phyloP scores from a whole-genome alignment of 2,329 filamentous ascomycete genomes.

The Cadophora gregata region DNA sequence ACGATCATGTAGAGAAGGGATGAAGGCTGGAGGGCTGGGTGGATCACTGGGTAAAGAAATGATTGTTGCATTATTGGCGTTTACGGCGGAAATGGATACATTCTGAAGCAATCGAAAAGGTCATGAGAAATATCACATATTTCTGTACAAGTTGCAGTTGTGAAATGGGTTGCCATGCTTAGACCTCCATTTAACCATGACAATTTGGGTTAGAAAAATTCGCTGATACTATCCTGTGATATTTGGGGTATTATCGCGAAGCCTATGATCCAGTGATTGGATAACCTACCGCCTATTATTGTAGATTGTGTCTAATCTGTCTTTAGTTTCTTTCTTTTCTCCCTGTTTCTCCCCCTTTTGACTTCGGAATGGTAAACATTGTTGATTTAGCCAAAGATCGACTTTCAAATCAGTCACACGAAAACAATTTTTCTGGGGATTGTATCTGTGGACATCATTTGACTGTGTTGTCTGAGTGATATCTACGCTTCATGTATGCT shows the following conservation, averaged over 20 bases:
- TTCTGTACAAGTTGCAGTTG: background rate
- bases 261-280: too few relatives aligned
- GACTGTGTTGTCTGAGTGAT: background rate
- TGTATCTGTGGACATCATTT: background rate
- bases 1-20: background rate
- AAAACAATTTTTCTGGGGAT: background rate
- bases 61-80: slow-evolving; percentile 44
- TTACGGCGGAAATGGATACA: slow-evolving; percentile 28
- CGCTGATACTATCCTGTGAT: too few relatives aligned
- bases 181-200: too few relatives aligned
- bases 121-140: background rate
- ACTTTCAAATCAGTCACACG: too few relatives aligned
- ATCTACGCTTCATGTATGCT: slow-evolving; percentile 11
- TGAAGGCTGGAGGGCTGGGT: background rate
- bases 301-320: too few relatives aligned
- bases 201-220: too few relatives aligned
- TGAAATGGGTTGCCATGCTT: background rate
- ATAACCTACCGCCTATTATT: too few relatives aligned
- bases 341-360: too few relatives aligned
- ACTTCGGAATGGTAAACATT: too few relatives aligned
- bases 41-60: slow-evolving; percentile 16
- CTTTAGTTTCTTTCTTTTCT: too few relatives aligned
- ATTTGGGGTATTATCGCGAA: too few relatives aligned
- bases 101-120: background rate
- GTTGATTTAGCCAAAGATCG: too few relatives aligned